Evolutionary conservation across 2,329 filamentous ascomycete genomes (phyloP).

Genomic region (Aspergillus novofumigatus): DNA sequence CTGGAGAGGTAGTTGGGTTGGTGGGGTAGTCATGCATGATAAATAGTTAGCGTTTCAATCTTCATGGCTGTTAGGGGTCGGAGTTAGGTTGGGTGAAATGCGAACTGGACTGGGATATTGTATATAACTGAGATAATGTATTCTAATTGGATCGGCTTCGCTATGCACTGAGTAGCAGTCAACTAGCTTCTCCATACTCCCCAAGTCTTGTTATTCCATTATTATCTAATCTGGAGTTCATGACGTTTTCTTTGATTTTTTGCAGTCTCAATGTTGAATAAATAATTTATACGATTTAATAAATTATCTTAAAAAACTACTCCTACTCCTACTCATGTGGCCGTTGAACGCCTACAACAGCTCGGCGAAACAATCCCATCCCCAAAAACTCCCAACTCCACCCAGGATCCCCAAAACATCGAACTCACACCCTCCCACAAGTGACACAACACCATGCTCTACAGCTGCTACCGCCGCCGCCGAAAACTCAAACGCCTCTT

Average conservation of each 20-base stretch:
- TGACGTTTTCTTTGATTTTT: too few relatives aligned
- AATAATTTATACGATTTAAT: too few relatives aligned
- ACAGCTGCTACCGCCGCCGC: conserved; percentile 12
- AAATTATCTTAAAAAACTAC: too few relatives aligned
- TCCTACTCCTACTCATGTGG: too few relatives aligned
- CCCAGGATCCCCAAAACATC: neutral
- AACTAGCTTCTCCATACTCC: too few relatives aligned
- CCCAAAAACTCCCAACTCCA: neutral
- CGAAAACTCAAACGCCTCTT: conserved; percentile 16
- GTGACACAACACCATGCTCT: conserved; percentile 4
- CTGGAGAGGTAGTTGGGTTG: conserved; percentile 75
- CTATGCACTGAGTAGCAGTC: too few relatives aligned
- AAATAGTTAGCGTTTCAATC: too few relatives aligned
- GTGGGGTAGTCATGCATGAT: conserved; percentile 47
- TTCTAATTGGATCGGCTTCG: neutral
- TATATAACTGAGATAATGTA: neutral
- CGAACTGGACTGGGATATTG: neutral
- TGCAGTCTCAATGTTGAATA: too few relatives aligned
- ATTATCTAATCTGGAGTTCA: too few relatives aligned
- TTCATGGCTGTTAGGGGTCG: too few relatives aligned
- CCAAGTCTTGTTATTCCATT: too few relatives aligned
- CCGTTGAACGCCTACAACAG: neutral
- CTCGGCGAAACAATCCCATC: neutral
- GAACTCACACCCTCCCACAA: too few relatives aligned
- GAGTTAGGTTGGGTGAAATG: neutral